These are phyloP conservation scores for Trametes gibbosa DNA, from an alignment of 768 basidiomycete genomes.

Conservation along the genomic window DNA sequence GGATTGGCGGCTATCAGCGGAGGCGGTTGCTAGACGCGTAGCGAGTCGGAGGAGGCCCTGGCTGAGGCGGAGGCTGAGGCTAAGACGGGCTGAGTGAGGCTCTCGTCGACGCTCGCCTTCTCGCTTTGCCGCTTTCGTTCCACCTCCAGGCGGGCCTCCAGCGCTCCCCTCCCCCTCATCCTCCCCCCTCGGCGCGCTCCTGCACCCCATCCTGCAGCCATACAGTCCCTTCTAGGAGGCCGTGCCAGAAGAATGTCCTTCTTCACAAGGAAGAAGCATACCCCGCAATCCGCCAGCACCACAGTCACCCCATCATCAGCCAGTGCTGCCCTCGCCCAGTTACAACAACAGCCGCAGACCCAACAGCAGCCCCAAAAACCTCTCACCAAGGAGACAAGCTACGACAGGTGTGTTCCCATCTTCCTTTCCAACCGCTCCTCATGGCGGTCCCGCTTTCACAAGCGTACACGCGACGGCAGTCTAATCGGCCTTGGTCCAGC, in stretches of 20 bases:
- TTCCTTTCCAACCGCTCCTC: not conserved
- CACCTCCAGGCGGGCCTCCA: constrained; percentile 23
- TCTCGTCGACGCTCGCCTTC: constrained; percentile 4
- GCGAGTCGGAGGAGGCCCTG: constrained; percentile 16
- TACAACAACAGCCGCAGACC: constrained; percentile 20
- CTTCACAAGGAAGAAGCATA: constrained; percentile 87
- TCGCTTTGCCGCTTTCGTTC: constrained; percentile 17
- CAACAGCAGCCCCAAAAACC: constrained; percentile 34
- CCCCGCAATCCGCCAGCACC: constrained; percentile 28
- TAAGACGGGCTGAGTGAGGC: not conserved
- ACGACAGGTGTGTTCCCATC: constrained; percentile 27
- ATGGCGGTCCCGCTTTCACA: constrained; percentile 6
- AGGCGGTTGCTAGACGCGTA: constrained; percentile 23
- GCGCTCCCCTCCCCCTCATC: constrained; percentile 11
- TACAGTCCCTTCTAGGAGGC: constrained; percentile 63
- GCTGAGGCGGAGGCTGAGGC: not conserved
- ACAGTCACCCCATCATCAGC: constrained; percentile 61
- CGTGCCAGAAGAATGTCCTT: constrained; percentile 85
- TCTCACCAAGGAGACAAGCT: constrained; percentile 29
- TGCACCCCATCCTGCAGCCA: constrained; percentile 41
- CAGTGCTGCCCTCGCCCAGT: constrained; percentile 53
- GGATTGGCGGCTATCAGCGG: constrained; percentile 24
- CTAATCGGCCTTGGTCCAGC: constrained; percentile 19
- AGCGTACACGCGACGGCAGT: constrained; percentile 10
- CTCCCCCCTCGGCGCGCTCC: not conserved